Evolutionary conservation across 352 stramenopile species (phyloP).

Genomic region (Pythium monospermum): DNA sequence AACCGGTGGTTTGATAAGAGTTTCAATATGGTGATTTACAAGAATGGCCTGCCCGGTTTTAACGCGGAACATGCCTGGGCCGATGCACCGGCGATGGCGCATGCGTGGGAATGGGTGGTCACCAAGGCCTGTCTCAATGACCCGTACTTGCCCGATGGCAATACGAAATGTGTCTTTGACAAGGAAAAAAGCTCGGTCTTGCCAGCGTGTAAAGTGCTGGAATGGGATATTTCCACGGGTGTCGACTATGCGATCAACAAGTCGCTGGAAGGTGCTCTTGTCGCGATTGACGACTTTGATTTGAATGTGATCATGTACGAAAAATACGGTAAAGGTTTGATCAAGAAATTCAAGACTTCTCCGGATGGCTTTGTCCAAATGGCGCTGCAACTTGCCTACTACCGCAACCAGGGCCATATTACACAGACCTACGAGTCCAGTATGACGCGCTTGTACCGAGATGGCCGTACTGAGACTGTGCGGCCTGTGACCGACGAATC

Average conservation of each 20-base stretch:
- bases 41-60: conserved; percentile 89
- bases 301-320: conserved; percentile 78
- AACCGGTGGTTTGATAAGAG: conserved; percentile 98
- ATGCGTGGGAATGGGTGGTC: conserved; percentile 64
- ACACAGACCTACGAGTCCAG: conserved; percentile 94
- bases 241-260: conserved; percentile 35
- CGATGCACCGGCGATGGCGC: conserved; percentile 86
- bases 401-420: conserved; percentile 80
- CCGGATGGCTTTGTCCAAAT: conserved; percentile 95
- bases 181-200: conserved; percentile 54
- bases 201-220: conserved; percentile 47
- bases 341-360: conserved; percentile 78
- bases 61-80: conserved; percentile 95
- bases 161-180: conserved; percentile 60
- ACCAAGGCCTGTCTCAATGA: no score
- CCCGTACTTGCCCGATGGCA: conserved; percentile 57
- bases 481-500: conserved; percentile 85
- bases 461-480: conserved; percentile 90
- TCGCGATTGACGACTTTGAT: conserved; percentile 65
- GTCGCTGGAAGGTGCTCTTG: no score
- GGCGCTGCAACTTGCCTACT: conserved; percentile 90
- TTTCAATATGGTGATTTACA: conserved; percentile 92
- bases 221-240: conserved; percentile 40
- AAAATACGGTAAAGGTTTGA: conserved; percentile 72
- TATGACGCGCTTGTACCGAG: conserved; percentile 90